Evolutionary conservation across 805 yeast species (phyloP).

Genomic region (Candida montana): DNA sequence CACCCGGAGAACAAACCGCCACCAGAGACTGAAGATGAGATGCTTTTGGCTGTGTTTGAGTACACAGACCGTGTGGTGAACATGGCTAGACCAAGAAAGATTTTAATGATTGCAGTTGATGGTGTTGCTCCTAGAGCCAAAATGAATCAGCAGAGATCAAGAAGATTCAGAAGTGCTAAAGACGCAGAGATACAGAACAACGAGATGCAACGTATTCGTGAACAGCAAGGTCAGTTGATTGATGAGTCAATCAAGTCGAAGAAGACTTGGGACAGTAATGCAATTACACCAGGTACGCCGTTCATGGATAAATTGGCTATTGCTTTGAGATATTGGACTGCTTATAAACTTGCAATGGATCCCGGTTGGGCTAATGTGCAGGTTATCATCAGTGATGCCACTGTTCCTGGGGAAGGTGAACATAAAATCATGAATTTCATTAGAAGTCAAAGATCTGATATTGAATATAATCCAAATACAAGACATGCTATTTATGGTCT

Average conservation of each 20-base stretch:
- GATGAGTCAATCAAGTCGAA: constrained; percentile 71
- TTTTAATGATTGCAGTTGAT: constrained; percentile 92
- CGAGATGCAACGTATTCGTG: constrained; percentile 49
- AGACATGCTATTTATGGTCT: constrained; percentile 94
- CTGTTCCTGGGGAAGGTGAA: constrained; percentile 98
- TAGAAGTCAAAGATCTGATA: constrained; percentile 69
- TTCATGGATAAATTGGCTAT: constrained; percentile 86
- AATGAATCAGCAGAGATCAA: constrained; percentile 94
- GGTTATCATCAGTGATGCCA: constrained; percentile 83
- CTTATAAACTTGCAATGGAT: constrained; percentile 82
- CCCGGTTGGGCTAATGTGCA: constrained; percentile 77
- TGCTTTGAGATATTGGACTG: constrained; percentile 80
- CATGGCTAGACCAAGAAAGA: constrained; percentile 93
- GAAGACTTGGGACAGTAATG: constrained; percentile 90
- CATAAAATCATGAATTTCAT: constrained; percentile 95
- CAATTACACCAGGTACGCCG: constrained; percentile 96
- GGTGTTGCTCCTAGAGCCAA: constrained; percentile 99
- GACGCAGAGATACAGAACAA: constrained; percentile 80
- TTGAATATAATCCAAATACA: constrained; percentile 67
- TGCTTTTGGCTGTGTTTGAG: constrained; percentile 88
- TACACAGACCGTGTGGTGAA: constrained; percentile 88
- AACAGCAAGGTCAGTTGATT: constrained; percentile 52
- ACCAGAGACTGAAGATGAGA: constrained; percentile 94
- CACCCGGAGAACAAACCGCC: constrained; percentile 97
- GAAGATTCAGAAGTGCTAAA: constrained; percentile 87